Evolutionary conservation across 441 rosid genomes (phyloP).

Genomic region (Brassica hybrid): DNA sequence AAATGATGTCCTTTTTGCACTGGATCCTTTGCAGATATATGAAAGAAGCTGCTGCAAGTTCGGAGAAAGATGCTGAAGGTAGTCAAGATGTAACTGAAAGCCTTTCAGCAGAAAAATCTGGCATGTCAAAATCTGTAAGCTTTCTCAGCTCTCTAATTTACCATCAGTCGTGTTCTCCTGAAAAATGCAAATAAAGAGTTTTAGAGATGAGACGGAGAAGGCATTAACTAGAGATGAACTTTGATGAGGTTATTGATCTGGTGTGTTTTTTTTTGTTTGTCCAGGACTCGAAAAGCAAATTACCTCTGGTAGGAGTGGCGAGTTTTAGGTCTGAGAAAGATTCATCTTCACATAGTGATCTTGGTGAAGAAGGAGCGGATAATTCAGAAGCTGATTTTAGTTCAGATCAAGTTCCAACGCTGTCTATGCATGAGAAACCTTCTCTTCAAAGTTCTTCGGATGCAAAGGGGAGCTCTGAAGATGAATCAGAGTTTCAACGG

Average conservation of each 20-base stretch:
- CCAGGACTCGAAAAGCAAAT: conserved; percentile 66
- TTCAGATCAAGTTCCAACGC: conserved; percentile 84
- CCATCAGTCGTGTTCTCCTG: conserved; percentile 2
- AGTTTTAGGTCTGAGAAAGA: conserved; percentile 50
- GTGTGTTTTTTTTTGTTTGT: conserved; percentile 30
- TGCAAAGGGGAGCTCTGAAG: conserved; percentile 45
- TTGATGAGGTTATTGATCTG: conserved; percentile 15
- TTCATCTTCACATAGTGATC: conserved; percentile 48
- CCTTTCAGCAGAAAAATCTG: conserved; percentile 53
- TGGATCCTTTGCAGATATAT: conserved; percentile 53
- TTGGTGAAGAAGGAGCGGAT: conserved; percentile 53
- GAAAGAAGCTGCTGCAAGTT: conserved; percentile 58
- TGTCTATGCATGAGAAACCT: conserved; percentile 63
- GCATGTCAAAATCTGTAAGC: conserved; percentile 59
- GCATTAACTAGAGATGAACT: neutral
- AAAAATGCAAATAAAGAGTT: conserved; percentile 5
- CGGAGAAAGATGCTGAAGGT: conserved; percentile 62
- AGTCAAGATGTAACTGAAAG: conserved; percentile 51
- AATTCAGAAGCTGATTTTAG: conserved; percentile 59
- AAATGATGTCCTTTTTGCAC: conserved; percentile 19
- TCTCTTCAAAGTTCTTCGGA: conserved; percentile 50
- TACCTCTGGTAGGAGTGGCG: conserved; percentile 48
- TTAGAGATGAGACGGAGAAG: conserved; percentile 12
- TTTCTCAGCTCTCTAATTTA: conserved; percentile 20
- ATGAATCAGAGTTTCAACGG: conserved; percentile 46